Conservation (phyloP, 306 rosid species). For the Vicia sativa region DNA sequence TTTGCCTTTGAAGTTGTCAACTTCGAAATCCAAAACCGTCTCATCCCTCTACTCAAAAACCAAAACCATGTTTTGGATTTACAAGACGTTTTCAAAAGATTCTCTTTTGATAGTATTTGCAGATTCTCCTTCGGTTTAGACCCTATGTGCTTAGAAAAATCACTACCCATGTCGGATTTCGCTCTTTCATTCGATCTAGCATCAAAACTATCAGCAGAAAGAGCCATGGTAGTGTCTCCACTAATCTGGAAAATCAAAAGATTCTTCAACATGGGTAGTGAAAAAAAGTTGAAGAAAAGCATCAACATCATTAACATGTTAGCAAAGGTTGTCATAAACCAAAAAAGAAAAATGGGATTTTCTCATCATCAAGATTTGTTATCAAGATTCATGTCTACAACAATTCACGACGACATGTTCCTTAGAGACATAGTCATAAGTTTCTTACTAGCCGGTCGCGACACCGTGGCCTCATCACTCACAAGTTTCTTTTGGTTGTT, state of each 20-base stretch:
- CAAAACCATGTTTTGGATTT: conserved; percentile 50
- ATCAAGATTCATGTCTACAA: conserved; percentile 66
- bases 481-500: conserved; percentile 82
- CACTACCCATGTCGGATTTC: conserved; percentile 65
- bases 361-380: conserved; percentile 57
- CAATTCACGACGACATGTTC: conserved; percentile 58
- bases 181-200: conserved; percentile 72
- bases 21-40: conserved; percentile 56
- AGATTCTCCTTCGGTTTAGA: conserved; percentile 79
- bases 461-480: conserved; percentile 76
- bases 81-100: conserved; percentile 73
- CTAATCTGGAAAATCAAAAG: conserved; percentile 71
- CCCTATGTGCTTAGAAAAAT: conserved; percentile 63
- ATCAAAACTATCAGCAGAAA: conserved; percentile 69
- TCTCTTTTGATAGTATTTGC: conserved; percentile 71
- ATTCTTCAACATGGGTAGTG: conserved; percentile 66
- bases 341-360: conserved; percentile 51
- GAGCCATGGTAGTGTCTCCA: conserved; percentile 76
- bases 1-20: conserved; percentile 68
- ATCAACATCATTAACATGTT: conserved; percentile 51
- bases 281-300: conserved; percentile 51
- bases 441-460: conserved; percentile 81
- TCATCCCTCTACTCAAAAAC: conserved; percentile 57
- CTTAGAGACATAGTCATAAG: conserved; percentile 76
- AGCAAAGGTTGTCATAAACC: conserved; percentile 67